These are phyloP conservation scores for Oryza officinalis DNA, from an alignment of 176 grass and related monocot genomes.

Conservation along the genomic window DNA sequence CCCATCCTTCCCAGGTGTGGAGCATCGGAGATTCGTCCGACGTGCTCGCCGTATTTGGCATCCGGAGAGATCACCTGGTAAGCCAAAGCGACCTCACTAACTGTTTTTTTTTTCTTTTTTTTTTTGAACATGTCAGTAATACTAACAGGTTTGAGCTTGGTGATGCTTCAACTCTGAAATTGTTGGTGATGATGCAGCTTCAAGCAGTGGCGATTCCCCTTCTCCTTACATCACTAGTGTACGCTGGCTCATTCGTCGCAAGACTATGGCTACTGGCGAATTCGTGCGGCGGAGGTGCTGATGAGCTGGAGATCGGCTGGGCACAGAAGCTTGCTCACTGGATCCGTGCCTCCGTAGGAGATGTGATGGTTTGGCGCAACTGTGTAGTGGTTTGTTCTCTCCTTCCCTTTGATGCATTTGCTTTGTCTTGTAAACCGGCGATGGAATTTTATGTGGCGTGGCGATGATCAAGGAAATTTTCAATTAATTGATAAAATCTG, in stretches of 20 bases:
- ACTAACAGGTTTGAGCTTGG: not conserved
- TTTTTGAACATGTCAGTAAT: not conserved
- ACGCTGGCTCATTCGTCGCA: constrained; percentile 57
- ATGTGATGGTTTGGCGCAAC: constrained; percentile 85
- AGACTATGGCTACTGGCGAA: constrained; percentile 42
- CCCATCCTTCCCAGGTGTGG: constrained; percentile 21
- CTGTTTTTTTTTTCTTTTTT: not conserved
- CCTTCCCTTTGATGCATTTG: not conserved
- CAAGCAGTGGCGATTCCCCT: constrained; percentile 67
- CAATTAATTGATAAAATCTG: not conserved
- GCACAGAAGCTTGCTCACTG: constrained; percentile 30
- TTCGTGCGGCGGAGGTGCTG: not conserved
- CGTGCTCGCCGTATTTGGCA: constrained; percentile 57
- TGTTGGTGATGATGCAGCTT: constrained; percentile 48
- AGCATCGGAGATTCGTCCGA: constrained; percentile 34
- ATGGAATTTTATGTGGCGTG: not conserved
- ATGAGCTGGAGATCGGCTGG: constrained; percentile 16
- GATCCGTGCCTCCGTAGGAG: constrained; percentile 28
- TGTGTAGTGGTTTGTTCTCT: constrained; percentile 71
- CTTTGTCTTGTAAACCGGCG: constrained; percentile 8
- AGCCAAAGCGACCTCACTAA: not conserved
- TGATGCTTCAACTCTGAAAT: constrained; percentile 42
- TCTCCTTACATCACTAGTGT: constrained; percentile 74
- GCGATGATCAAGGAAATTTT: not conserved
- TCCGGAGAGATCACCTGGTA: constrained; percentile 71